A percentile compares a stretch with the other conserved stretches of the same genome.
Evolutionary conservation across 208 protist genomes (phyloP).

Genomic region (Herpetomonas samuelpessoai): DNA sequence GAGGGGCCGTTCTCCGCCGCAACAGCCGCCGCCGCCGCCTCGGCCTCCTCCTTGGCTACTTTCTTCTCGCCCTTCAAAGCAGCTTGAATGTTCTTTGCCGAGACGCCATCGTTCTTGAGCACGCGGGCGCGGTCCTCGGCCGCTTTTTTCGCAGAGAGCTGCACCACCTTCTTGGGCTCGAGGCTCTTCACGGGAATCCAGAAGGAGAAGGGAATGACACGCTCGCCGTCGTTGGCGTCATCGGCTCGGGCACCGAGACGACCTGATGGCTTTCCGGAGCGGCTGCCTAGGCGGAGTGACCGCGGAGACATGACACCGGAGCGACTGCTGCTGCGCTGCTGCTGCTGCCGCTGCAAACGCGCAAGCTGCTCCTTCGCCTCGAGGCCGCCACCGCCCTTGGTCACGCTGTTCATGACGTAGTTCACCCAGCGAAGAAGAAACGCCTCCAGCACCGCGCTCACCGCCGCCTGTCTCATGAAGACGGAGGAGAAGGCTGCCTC

Average conservation of each 20-base stretch:
- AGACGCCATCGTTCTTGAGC: not conserved
- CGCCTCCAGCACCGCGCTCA: slow-evolving; percentile 30
- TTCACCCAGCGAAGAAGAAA: slow-evolving; percentile 79
- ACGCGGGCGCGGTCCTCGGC: not conserved
- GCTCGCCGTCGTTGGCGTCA: not conserved
- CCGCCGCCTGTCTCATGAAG: slow-evolving; percentile 1
- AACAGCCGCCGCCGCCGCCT: not conserved
- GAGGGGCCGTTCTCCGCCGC: slow-evolving; percentile 1
- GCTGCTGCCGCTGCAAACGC: not conserved
- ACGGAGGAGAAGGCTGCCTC: slow-evolving; percentile 1
- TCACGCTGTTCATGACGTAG: slow-evolving; percentile 41
- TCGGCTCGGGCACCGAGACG: too few relatives aligned
- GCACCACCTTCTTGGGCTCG: slow-evolving; percentile 3
- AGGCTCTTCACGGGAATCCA: slow-evolving; percentile 26
- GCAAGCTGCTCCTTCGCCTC: not conserved
- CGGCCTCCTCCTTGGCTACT: not conserved
- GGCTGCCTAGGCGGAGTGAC: too few relatives aligned
- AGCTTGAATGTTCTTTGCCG: not conserved
- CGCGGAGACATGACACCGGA: too few relatives aligned
- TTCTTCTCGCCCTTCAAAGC: not conserved
- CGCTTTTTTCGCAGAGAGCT: slow-evolving; percentile 8
- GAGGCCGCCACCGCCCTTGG: slow-evolving; percentile 1
- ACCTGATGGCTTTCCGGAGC: too few relatives aligned
- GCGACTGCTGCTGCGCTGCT: not conserved
- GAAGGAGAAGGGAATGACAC: not conserved